Evolutionary conservation across 2,329 filamentous ascomycete genomes (phyloP), one percentile per base, ranked within the genome.

Genomic region (Cytospora piceicola): DNA sequence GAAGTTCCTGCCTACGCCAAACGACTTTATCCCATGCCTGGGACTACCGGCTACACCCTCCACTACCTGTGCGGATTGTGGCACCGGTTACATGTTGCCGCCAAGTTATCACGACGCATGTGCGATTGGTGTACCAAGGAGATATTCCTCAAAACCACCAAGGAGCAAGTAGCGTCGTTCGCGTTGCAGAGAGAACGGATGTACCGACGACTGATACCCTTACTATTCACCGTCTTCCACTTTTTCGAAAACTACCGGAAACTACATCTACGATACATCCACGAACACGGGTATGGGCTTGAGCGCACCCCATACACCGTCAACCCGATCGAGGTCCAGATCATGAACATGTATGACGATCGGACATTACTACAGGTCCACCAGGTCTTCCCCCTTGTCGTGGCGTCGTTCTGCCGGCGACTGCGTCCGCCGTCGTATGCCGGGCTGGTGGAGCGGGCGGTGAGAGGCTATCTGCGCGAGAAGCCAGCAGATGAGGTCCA

Each of bases 241-340:
- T 90, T 90, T 72, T 89, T 90, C 72, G 87, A 90, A 73, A 87
- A 81, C 0, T 89, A 88, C 71, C 83, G 87, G 65, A 82, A 80
- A 49, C 77, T 88, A 3, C 86, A 89, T 69, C 74, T 88, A 9
- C 76, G 85, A 69, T 85, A 86, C 67, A 80, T 90, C 29, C 76
- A 78, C 58, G 78, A 84, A 57, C 79, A 86, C 49, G 82, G 83
- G 15, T 77, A 82, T 58, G 84, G 86, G 6, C 70, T 90, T 55
- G 76, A 76, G 51, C 78, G 73, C 52, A 79, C 81, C 62, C 83
- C 86, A 0, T 88, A 85, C 69, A 89, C 86, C 0, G 67, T 85
- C 51, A 88, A 90, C 70, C 87, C 87, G 0, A 86, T 90, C 68
- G 87, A 90, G 72, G 75, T 76, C 20, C 77, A 86, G 70, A 83